Conservation (phyloP, 2,329 filamentous ascomycete species). For the Sclerotinia sclerotiorum region DNA sequence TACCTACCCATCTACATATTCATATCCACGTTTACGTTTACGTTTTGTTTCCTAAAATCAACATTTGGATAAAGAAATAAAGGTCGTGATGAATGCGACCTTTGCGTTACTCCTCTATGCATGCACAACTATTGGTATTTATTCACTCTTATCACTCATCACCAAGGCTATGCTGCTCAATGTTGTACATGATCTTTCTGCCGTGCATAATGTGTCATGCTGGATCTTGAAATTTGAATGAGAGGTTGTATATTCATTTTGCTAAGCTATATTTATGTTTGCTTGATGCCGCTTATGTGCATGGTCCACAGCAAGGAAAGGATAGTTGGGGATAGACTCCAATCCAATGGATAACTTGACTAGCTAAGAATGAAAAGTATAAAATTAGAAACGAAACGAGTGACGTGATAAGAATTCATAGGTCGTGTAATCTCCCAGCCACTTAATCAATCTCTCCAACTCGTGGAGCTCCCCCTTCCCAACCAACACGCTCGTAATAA, state of each 20-base stretch:
- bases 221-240: not conserved
- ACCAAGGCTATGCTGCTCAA: not conserved
- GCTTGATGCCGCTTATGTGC: not conserved
- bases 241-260: slow-evolving; percentile 1
- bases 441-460: slow-evolving; percentile 38
- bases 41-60: not conserved
- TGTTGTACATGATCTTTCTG: not conserved
- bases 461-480: slow-evolving; percentile 43
- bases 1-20: no score
- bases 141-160: not conserved
- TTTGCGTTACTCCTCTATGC: not conserved
- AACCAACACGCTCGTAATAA: slow-evolving; percentile 91
- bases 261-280: not conserved
- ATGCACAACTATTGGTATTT: slow-evolving; percentile 17
- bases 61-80: not conserved
- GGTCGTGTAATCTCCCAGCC: not conserved
- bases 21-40: no score
- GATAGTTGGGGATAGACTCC: not conserved
- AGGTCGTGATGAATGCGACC: slow-evolving; percentile 5
- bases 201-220: slow-evolving; percentile 21
- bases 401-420: slow-evolving; percentile 1
- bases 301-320: not conserved
- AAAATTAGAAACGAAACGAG: not conserved
- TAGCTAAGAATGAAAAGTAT: slow-evolving; percentile 9
- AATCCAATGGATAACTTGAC: not conserved